phyloP scores from a whole-genome alignment of 352 stramenopile genomes.

The Pythium folliculosum region DNA sequence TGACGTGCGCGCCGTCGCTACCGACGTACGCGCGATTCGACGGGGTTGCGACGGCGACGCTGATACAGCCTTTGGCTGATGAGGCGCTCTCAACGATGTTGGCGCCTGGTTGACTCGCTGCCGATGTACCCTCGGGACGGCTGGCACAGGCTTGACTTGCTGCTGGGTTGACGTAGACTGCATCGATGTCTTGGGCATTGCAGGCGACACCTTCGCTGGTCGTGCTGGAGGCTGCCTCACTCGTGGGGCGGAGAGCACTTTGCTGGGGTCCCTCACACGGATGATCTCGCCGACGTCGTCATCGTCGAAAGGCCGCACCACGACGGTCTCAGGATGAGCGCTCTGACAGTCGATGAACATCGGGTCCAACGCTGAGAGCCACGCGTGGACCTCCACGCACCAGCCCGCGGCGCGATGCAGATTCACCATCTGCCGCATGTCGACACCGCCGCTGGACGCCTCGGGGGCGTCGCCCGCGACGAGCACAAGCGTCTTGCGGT shows the following conservation, averaged over 20 bases:
- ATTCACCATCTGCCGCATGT: slow-evolving; percentile 29
- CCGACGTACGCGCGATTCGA: too few relatives aligned
- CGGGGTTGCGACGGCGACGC: too few relatives aligned
- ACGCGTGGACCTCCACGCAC: slow-evolving; percentile 43
- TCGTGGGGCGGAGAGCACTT: background rate
- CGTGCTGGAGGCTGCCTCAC: background rate
- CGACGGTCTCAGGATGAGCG: slow-evolving; percentile 26
- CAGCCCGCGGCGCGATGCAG: slow-evolving; percentile 35
- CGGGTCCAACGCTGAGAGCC: slow-evolving; percentile 35
- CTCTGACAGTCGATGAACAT: slow-evolving; percentile 37
- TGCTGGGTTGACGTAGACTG: too few relatives aligned
- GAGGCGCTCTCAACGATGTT: too few relatives aligned
- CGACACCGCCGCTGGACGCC: slow-evolving; percentile 31
- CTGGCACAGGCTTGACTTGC: too few relatives aligned
- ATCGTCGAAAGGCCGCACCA: slow-evolving; percentile 36
- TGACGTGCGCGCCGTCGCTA: too few relatives aligned
- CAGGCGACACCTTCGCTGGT: too few relatives aligned
- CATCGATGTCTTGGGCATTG: too few relatives aligned
- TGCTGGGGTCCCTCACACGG: background rate
- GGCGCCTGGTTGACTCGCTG: too few relatives aligned
- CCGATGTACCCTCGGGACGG: too few relatives aligned
- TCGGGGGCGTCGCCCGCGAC: slow-evolving; percentile 38
- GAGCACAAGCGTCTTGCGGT: slow-evolving; percentile 41
- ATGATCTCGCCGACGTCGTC: slow-evolving; percentile 18
- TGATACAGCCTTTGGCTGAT: too few relatives aligned